Evolutionary conservation across 441 rosid species (phyloP), one percentile per base, ranked within the genome.

Genomic region (Kokia cookei): DNA sequence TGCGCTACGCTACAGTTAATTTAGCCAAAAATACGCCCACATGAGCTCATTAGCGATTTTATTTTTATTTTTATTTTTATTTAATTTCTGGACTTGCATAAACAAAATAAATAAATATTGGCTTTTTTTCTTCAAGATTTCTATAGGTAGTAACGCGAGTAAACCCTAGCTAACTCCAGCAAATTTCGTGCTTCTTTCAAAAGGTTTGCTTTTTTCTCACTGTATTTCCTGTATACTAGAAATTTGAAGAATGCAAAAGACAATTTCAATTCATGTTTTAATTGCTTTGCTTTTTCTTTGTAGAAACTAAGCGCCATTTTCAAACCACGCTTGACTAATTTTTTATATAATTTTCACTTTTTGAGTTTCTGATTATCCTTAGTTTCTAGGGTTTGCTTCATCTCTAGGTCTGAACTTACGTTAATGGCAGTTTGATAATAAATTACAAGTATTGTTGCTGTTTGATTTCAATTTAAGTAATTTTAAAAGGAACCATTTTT

Each of bases 121-220:
- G 43, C 8, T 27, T 26, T 26, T 50, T 7, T 45, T 17, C 0
- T 4, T 37, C 27, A 22, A 10, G 27, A 29, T 29, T 68, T 32
- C 37, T 50, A 5, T 68, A 5, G 72, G 60, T 14, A 43, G 19
- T 45, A 65, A 48, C 24, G 43, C 59, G 26, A 15, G 24, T 27
- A 48, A 50, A 68, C 43, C 72, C 72, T 50, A 50, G 59, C 43
- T 27, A 29, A 48, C 43, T 27, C 22, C 37, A 65, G 19, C 19
- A 13, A 15, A 45, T 65, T 24, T 26, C n/a, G 55, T 7, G 3
- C 13, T n/a, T 29, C 60, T 4, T 12, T 50, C 72, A 26, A 10
- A 32, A 68, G 72, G 72, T 51, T 68, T 68, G 72, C 45, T n/a
- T 32, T 32, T 68, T 68, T 68, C n/a, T 51, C 10, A 10, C 29